Evolutionary conservation across 208 protist species (phyloP), one percentile per base, ranked within the genome.

Genomic region (Herpetomonas muscarum): DNA sequence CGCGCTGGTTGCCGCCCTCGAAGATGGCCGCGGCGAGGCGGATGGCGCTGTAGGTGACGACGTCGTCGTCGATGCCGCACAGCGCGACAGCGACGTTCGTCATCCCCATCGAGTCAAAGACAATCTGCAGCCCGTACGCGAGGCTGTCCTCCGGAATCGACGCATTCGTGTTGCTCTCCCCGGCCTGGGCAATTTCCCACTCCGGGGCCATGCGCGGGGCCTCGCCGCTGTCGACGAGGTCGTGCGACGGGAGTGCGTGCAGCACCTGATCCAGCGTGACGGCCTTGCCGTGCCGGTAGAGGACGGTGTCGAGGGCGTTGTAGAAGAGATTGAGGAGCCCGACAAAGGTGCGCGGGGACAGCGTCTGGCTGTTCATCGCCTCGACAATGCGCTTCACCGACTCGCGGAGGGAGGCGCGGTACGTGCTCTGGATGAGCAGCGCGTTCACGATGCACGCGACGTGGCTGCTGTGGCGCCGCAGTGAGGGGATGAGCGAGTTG

Each of bases 1-100:
- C 81, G 17, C 59, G 55, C 24, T 50, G 45, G 63, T 94, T 94
- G 47, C 87, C 87, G 30, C 80, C 81, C 36, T 94, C 81, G 5
- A 94, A 73, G 3, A 92, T 57, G 9, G 75, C 79, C 2, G 81
- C 73, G 45, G 74, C 71, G 13, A 94, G 73, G 0, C 72, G 76
- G 1, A 84, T 53, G 2, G 83, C 82, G 61, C 70, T 82, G 55
- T 85, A 78, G 15, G 76, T 76, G 21, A 90, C 41, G 15, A 87
- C 74, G 12, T 84, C 75, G 67, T 90, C 70, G 22, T 81, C 70
- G 15, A 81, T 31, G 5, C 53, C 71, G 52, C 70, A 76, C 29
- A 89, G 67, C 2, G 70, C 69, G 1, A 81, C 51, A 32, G 83
- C 81, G 15, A 84, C 64, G 41, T 61, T 53, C 46, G 72, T 67